Evolutionary conservation across 2,329 filamentous ascomycete genomes (phyloP).

Genomic region (Aspergillus fijiensis): DNA sequence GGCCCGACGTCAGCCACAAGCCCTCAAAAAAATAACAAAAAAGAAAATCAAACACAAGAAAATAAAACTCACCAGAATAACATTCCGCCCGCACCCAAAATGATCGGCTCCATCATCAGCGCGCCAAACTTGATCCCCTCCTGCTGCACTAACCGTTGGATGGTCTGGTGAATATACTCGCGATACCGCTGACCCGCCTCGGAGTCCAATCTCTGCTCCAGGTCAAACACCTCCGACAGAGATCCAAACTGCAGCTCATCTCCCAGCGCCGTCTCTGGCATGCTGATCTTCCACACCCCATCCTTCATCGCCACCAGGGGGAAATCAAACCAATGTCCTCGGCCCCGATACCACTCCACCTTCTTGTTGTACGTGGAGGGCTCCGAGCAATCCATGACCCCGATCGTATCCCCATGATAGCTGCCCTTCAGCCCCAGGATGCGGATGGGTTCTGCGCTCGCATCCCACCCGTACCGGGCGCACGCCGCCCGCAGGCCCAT

Average conservation of each 20-base stretch:
- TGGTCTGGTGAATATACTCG: slow-evolving; percentile 55
- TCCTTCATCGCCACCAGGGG: slow-evolving; percentile 67
- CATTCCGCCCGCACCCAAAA: slow-evolving; percentile 84
- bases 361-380: slow-evolving; percentile 76
- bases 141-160: slow-evolving; percentile 54
- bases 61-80: slow-evolving; percentile 58
- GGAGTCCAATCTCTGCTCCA: slow-evolving; percentile 50
- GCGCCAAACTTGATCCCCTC: slow-evolving; percentile 70
- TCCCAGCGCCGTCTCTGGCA: slow-evolving; percentile 53
- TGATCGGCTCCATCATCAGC: slow-evolving; percentile 74
- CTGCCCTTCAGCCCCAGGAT: slow-evolving; percentile 75
- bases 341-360: slow-evolving; percentile 80
- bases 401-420: slow-evolving; percentile 86
- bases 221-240: slow-evolving; percentile 61
- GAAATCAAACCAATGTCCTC: slow-evolving; percentile 78
- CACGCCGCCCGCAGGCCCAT: slow-evolving; percentile 74
- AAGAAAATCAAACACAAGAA: not conserved
- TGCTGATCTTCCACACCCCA: slow-evolving; percentile 65
- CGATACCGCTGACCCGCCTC: slow-evolving; percentile 56
- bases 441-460: slow-evolving; percentile 57
- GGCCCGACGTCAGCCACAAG: not conserved
- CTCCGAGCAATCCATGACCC: slow-evolving; percentile 82
- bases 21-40: not conserved
- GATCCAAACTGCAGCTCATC: slow-evolving; percentile 47
- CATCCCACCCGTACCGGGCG: slow-evolving; percentile 65